These are phyloP conservation scores for Coprinopsis marcescibilis DNA, from an alignment of 768 basidiomycete genomes.

Conservation along the genomic window DNA sequence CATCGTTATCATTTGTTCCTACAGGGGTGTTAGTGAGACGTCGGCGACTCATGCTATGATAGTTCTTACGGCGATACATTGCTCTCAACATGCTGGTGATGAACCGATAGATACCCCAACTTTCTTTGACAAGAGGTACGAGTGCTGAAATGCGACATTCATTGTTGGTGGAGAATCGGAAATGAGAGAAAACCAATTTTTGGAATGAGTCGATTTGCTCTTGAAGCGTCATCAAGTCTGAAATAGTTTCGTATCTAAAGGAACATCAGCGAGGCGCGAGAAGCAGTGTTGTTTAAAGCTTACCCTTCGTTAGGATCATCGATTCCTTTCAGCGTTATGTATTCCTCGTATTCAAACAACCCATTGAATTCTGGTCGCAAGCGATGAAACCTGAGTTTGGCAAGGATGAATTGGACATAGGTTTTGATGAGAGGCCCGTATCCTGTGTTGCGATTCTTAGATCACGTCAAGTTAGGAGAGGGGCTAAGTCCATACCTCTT, in stretches of 20 bases:
- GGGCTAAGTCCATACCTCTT: slow-evolving; percentile 48
- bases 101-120: slow-evolving; percentile 98
- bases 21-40: not conserved
- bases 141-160: slow-evolving; percentile 96
- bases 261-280: slow-evolving; percentile 12
- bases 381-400: slow-evolving; percentile 94
- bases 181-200: slow-evolving; percentile 94
- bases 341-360: slow-evolving; percentile 98
- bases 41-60: slow-evolving; percentile 5
- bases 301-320: slow-evolving; percentile 99
- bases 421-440: slow-evolving; percentile 91
- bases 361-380: slow-evolving; percentile 97
- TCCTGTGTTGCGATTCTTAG: slow-evolving; percentile 39
- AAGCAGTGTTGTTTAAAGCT: slow-evolving; percentile 17
- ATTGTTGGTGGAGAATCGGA: slow-evolving; percentile 86
- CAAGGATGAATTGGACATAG: slow-evolving; percentile 92
- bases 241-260: slow-evolving; percentile 97
- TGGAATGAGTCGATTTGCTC: slow-evolving; percentile 99
- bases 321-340: slow-evolving; percentile 93
- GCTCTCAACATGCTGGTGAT: slow-evolving; percentile 98
- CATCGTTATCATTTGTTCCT: slow-evolving; percentile 90
- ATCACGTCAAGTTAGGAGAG: not conserved
- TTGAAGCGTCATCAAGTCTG: slow-evolving; percentile 94
- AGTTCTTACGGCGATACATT: slow-evolving; percentile 78
- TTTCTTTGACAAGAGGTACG: slow-evolving; percentile 97